These are phyloP conservation scores for Blastobotrys attinorum DNA, from an alignment of 805 yeast genomes.

Conservation along the genomic window DNA sequence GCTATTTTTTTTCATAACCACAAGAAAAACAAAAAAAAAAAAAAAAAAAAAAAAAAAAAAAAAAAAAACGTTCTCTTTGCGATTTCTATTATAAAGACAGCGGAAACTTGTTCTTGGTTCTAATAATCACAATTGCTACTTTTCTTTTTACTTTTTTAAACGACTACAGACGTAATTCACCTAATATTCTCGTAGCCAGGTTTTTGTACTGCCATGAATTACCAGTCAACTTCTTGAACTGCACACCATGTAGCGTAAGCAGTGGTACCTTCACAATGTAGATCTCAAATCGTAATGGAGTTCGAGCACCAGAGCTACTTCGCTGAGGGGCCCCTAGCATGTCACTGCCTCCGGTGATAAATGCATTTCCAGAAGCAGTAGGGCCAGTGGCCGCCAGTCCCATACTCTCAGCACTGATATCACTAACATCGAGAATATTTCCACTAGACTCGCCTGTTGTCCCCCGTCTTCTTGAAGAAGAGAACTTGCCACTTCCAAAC, in stretches of 20 bases:
- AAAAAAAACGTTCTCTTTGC: too few relatives aligned
- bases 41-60: too few relatives aligned
- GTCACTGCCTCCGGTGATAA: conserved; percentile 26
- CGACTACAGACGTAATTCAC: conserved; percentile 60
- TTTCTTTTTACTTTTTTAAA: too few relatives aligned
- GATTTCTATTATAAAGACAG: not conserved
- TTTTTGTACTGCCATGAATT: conserved; percentile 94
- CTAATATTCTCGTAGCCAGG: conserved; percentile 75
- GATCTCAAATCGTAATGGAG: conserved; percentile 82
- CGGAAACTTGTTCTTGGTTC: not conserved
- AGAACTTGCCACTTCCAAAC: conserved; percentile 22
- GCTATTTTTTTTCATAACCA: too few relatives aligned
- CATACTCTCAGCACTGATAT: conserved; percentile 27
- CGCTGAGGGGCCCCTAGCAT: conserved; percentile 23
- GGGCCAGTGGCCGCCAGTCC: conserved; percentile 13
- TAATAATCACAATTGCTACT: not conserved
- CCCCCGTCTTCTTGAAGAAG: conserved; percentile 14
- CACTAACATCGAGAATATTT: conserved; percentile 20
- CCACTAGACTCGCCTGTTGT: conserved; percentile 7
- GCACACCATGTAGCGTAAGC: conserved; percentile 86
- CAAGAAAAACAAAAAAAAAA: too few relatives aligned
- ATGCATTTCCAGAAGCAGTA: not conserved
- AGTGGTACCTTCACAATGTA: conserved; percentile 88
- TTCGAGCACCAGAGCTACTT: conserved; percentile 22
- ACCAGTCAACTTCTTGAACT: conserved; percentile 87